Evolutionary conservation across 169 alveolate species (phyloP).

Genomic region (Pseudocohnilembus persalinus): DNA sequence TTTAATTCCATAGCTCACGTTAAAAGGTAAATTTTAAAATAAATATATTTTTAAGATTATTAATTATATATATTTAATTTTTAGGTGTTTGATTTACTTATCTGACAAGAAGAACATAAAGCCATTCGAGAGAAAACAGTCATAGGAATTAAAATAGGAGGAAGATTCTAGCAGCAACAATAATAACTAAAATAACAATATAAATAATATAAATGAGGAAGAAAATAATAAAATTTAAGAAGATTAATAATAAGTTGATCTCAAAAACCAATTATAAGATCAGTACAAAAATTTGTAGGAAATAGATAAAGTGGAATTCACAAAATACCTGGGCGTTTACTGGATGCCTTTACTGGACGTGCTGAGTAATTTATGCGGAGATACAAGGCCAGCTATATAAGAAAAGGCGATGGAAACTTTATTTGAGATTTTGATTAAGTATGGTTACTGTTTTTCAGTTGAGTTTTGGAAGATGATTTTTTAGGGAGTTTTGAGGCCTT

Average conservation of each 20-base stretch:
- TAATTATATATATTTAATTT: too few species aligned
- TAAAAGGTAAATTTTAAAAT: too few species aligned
- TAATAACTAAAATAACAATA: too few species aligned
- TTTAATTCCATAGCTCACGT: slow-evolving; percentile 55
- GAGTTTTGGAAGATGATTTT: slow-evolving; percentile 55
- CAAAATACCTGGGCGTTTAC: not conserved
- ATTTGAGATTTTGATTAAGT: slow-evolving; percentile 27
- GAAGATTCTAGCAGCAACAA: too few species aligned
- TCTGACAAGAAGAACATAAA: slow-evolving; percentile 14
- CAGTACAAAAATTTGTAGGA: too few species aligned
- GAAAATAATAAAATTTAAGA: too few species aligned
- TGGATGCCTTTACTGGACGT: slow-evolving; percentile 48
- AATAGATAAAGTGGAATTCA: too few species aligned
- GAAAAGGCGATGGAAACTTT: slow-evolving; percentile 34
- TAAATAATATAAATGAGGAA: too few species aligned
- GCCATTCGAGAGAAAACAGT: slow-evolving; percentile 11
- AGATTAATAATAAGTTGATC: too few species aligned
- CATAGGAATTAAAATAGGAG: slow-evolving; percentile 16
- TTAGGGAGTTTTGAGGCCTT: slow-evolving; percentile 40
- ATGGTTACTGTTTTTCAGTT: slow-evolving; percentile 29
- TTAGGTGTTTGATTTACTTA: slow-evolving; percentile 32
- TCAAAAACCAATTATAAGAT: too few species aligned
- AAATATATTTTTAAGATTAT: too few species aligned
- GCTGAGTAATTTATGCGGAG: slow-evolving; percentile 38
- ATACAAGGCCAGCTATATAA: slow-evolving; percentile 29